phyloP scores from a whole-genome alignment of 768 basidiomycete genomes.

The Tulasnella sp. region DNA sequence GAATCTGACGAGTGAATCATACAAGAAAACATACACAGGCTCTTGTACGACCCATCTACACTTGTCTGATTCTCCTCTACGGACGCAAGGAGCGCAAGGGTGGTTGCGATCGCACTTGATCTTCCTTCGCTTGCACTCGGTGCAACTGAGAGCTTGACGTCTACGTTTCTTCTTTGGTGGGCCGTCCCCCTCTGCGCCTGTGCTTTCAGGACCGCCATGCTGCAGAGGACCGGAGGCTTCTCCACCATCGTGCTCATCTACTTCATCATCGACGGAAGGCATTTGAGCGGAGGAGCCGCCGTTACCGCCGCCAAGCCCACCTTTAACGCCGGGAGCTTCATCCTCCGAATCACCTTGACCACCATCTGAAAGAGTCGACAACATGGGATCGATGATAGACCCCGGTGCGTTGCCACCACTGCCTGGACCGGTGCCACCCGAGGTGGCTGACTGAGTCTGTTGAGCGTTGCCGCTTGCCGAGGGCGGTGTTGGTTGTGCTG shows the following conservation, averaged over 20 bases:
- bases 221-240: neutral
- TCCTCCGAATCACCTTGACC: constrained; percentile 13
- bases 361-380: constrained; percentile 13
- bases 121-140: constrained; percentile 77
- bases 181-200: constrained; percentile 12
- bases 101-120: constrained; percentile 79
- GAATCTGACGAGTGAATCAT: constrained; percentile 1
- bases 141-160: constrained; percentile 72
- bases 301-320: constrained; percentile 13
- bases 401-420: constrained; percentile 10
- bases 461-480: no score
- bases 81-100: constrained; percentile 68
- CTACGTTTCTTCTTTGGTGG: constrained; percentile 67
- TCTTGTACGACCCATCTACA: constrained; percentile 78
- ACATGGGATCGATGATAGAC: constrained; percentile 14
- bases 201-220: neutral
- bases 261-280: constrained; percentile 6
- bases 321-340: constrained; percentile 15
- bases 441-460: no score
- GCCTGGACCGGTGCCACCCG: no score
- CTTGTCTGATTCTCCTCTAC: constrained; percentile 64
- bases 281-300: constrained; percentile 2
- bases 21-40: constrained; percentile 47
- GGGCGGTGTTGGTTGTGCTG: no score
- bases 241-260: constrained; percentile 6